Percentiles rank a stretch among this genome's conserved stretches.
These are phyloP conservation scores for Microdochium bolleyi DNA, from an alignment of 2,329 filamentous ascomycete genomes.

Conservation along the genomic window DNA sequence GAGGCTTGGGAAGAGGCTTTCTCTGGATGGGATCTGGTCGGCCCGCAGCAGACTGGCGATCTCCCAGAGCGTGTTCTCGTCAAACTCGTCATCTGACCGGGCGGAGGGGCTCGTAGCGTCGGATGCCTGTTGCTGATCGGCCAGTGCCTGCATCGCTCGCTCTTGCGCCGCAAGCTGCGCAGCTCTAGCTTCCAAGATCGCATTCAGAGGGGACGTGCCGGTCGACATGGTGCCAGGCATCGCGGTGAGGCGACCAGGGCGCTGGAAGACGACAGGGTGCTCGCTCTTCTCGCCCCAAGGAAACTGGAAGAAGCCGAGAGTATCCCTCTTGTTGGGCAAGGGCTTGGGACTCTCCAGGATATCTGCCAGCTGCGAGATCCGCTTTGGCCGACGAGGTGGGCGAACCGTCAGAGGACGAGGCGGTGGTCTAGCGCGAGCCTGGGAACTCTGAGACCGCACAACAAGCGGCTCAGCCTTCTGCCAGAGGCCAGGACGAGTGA, in stretches of 20 bases:
- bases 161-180: slow-evolving; percentile 28
- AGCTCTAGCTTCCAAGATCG: slow-evolving; percentile 22
- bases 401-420: slow-evolving; percentile 40
- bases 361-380: slow-evolving; percentile 53
- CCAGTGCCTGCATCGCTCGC: slow-evolving; percentile 43
- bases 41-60: slow-evolving; percentile 52
- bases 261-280: slow-evolving; percentile 27
- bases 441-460: slow-evolving; percentile 12
- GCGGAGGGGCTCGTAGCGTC: slow-evolving; percentile 23
- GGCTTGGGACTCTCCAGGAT: slow-evolving; percentile 56
- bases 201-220: slow-evolving; percentile 21
- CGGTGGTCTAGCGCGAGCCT: slow-evolving; percentile 12
- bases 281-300: slow-evolving; percentile 59
- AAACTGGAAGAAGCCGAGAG: slow-evolving; percentile 58
- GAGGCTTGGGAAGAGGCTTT: slow-evolving; percentile 36
- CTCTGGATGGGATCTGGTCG: slow-evolving; percentile 40
- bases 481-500: slow-evolving; percentile 13
- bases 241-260: slow-evolving; percentile 10
- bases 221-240: slow-evolving; percentile 45
- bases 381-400: slow-evolving; percentile 46
- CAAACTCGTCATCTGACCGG: slow-evolving; percentile 39
- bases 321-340: slow-evolving; percentile 47
- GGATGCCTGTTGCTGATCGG: slow-evolving; percentile 34
- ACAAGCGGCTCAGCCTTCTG: slow-evolving; percentile 6
- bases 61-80: slow-evolving; percentile 56